These are phyloP conservation scores for Monascus purpureus DNA, from an alignment of 495 filamentous ascomycete genomes.

Conservation along the genomic window DNA sequence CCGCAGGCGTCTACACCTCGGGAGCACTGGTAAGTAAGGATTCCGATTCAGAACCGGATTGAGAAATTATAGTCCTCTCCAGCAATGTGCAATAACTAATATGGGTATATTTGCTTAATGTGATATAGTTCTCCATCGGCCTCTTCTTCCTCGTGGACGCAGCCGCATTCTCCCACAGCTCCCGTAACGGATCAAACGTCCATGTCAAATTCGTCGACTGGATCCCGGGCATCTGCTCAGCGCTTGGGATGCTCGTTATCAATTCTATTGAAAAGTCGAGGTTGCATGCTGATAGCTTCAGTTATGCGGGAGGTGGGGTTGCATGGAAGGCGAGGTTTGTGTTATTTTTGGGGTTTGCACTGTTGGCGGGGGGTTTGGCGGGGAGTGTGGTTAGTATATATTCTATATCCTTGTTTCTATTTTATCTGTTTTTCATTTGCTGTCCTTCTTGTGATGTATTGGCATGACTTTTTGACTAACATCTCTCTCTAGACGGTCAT, in stretches of 20 bases:
- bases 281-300: slow-evolving; percentile 73
- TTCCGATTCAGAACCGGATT: too few relatives aligned
- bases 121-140: slow-evolving; percentile 74
- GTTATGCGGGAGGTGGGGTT: slow-evolving; percentile 72
- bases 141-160: slow-evolving; percentile 95
- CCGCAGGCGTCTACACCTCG: slow-evolving; percentile 69
- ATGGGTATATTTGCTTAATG: too few relatives aligned
- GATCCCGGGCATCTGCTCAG: slow-evolving; percentile 91
- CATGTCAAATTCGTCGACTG: slow-evolving; percentile 97
- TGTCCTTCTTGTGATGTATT: not conserved
- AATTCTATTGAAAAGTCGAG: slow-evolving; percentile 93
- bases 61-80: not conserved
- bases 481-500: slow-evolving; percentile 46
- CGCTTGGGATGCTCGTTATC: slow-evolving; percentile 95
- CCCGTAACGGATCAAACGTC: slow-evolving; percentile 61
- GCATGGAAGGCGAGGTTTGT: slow-evolving; percentile 96
- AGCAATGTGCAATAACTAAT: too few relatives aligned
- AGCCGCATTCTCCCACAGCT: slow-evolving; percentile 70
- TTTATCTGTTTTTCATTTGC: not conserved
- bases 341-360: slow-evolving; percentile 88
- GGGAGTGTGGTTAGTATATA: slow-evolving; percentile 57
- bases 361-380: slow-evolving; percentile 86
- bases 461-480: slow-evolving; percentile 1
- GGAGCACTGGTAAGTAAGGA: slow-evolving; percentile 78
- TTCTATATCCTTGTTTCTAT: slow-evolving; percentile 1